phyloP scores from a whole-genome alignment of 306 rosid species.

The Prunus armeniaca region DNA sequence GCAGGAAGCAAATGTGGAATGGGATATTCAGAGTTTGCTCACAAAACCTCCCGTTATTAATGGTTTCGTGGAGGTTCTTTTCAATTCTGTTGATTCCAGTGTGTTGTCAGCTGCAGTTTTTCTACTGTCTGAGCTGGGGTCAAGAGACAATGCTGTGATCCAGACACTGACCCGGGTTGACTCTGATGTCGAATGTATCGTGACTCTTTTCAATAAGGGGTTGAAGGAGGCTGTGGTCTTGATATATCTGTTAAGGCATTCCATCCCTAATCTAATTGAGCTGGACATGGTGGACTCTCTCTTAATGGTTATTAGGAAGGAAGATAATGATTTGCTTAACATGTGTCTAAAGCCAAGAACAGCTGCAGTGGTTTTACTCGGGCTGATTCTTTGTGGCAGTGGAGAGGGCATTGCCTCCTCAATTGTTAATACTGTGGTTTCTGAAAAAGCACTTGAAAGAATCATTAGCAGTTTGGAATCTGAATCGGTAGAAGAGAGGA shows the following conservation, averaged over 20 bases:
- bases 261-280: slow-evolving; percentile 38
- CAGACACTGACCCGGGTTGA: slow-evolving; percentile 76
- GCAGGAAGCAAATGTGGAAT: slow-evolving; percentile 59
- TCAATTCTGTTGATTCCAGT: slow-evolving; percentile 63
- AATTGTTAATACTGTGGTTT: slow-evolving; percentile 35
- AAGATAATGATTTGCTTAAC: slow-evolving; percentile 50
- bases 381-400: slow-evolving; percentile 49
- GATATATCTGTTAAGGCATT: slow-evolving; percentile 61
- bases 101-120: slow-evolving; percentile 69
- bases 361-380: slow-evolving; percentile 67
- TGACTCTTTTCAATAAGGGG: slow-evolving; percentile 72
- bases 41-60: slow-evolving; percentile 69
- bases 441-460: slow-evolving; percentile 47
- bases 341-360: slow-evolving; percentile 69
- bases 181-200: slow-evolving; percentile 73
- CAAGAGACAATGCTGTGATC: slow-evolving; percentile 58
- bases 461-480: slow-evolving; percentile 60
- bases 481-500: slow-evolving; percentile 58
- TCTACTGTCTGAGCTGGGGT: slow-evolving; percentile 74
- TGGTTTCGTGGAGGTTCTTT: slow-evolving; percentile 79
- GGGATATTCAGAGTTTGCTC: slow-evolving; percentile 56
- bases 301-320: slow-evolving; percentile 43
- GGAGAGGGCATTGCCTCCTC: slow-evolving; percentile 50
- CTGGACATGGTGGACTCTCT: slow-evolving; percentile 58
- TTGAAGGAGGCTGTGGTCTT: slow-evolving; percentile 74